Base-by-base conservation (phyloP, 768 basidiomycete genomes). In the Leucosporidium creatinivorum region DNA sequence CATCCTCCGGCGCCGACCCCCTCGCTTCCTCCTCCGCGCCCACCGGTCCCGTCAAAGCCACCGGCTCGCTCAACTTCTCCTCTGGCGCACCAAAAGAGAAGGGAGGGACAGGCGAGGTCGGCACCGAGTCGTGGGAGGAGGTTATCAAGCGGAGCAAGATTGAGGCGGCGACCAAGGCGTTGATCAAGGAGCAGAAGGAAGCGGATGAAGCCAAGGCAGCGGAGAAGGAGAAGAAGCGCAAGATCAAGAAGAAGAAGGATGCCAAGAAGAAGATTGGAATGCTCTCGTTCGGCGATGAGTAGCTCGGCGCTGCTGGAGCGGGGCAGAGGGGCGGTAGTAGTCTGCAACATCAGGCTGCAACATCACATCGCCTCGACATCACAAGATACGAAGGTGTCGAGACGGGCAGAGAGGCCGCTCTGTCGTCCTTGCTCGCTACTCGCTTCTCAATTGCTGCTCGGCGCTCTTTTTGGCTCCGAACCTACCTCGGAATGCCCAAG, bases 31-130 rank as follows among this genome's bases (percentile, higher is more conserved):
- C 56, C 36, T 50, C 49, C n/a, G 36, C 59, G 1, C 28, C 56
- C 15, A 18, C 66, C 28, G 19, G 39, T 17, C 13, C 26, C 1
- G 23, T 18, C 3, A 62, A 62, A 36, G n/a, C 2, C 61, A 61
- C 47, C 10, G 66, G 66, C 3, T 71, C 69, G 1, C 66, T 71
- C 21, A 58, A 58, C 17, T 71, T 71, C 69, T 65, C 69, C 10
- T 64, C 69, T 21, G 62, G 39, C 15, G 65, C 23, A 26, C 61
- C 7, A 65, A 65, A 23, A 52, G 51, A 4, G 61, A 48, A 23
- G 10, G 47, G 15, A 9, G 57, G 30, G 0, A 23, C 50, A 50
- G 47, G 50, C 28, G 63, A 30, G 26, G 50, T 23, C 1, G 63
- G 63, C 49, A 54, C 18, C 3, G 69, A 67, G 15, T 63, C 56